Evolutionary conservation across 1,284 basidiomycete genomes (phyloP).

Genomic region (Rhodotorula sp.): DNA sequence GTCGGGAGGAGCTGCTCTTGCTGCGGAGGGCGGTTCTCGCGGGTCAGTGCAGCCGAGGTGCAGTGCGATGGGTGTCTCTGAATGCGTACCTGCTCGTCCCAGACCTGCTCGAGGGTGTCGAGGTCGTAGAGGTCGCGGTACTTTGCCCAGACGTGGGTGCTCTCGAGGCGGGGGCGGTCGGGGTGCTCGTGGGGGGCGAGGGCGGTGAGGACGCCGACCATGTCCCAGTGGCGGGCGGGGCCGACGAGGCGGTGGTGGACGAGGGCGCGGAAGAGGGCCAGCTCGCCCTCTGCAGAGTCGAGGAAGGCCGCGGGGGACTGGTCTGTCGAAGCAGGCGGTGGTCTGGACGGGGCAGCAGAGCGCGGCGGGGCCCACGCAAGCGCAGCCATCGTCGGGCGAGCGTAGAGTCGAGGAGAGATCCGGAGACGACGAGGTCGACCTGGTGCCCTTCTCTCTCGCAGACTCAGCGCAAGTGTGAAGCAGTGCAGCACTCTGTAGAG

Average conservation of each 20-base stretch:
- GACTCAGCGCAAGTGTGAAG: not conserved
- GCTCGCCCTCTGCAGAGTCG: conserved; percentile 23
- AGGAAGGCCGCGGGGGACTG: conserved; percentile 2
- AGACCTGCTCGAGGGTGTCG: conserved; percentile 23
- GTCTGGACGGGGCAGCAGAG: not conserved
- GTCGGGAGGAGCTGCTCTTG: conserved; percentile 11
- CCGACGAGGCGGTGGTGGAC: conserved; percentile 37
- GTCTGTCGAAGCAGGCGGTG: not conserved
- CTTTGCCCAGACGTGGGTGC: conserved; percentile 26
- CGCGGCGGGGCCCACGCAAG: not conserved
- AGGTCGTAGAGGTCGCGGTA: conserved; percentile 23
- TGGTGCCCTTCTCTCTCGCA: not conserved
- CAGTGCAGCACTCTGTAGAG: too few relatives aligned
- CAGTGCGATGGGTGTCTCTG: not conserved
- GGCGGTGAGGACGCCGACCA: conserved; percentile 20
- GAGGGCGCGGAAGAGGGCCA: conserved; percentile 39
- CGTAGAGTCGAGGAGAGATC: not conserved
- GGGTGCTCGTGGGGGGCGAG: conserved; percentile 6
- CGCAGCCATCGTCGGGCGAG: not conserved
- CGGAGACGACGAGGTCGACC: not conserved
- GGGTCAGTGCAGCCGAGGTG: not conserved
- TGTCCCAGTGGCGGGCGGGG: conserved; percentile 31
- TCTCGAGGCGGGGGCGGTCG: not conserved
- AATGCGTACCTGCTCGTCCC: conserved; percentile 25
- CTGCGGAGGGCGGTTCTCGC: not conserved